Conservation (phyloP, 2,329 filamentous ascomycete species). For the Epichloe scottii region DNA sequence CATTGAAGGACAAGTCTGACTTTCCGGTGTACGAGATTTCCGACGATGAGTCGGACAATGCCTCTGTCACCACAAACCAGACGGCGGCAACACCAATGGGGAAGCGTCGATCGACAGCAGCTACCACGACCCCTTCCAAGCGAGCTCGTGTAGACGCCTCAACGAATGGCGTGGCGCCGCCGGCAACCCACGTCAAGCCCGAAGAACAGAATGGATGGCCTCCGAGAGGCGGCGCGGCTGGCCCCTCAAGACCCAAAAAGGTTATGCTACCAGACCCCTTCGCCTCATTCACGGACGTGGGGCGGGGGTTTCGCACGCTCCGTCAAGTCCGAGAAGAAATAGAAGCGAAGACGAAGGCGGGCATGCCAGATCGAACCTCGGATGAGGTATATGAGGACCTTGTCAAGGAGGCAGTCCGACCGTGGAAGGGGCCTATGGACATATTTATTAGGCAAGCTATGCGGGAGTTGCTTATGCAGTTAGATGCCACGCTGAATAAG, state of each 20-base stretch:
- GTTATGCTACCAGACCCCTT: constrained; percentile 24
- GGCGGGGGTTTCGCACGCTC: constrained; percentile 32
- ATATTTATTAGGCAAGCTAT: constrained; percentile 36
- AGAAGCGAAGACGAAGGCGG: constrained; percentile 38
- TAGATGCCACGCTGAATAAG: constrained; percentile 32
- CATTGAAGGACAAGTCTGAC: constrained; percentile 26
- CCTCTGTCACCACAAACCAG: constrained; percentile 10
- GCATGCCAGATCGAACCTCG: constrained; percentile 46
- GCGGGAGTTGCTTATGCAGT: constrained; percentile 30
- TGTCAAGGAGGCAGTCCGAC: constrained; percentile 40
- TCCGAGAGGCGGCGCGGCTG: background rate
- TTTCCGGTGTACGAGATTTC: constrained; percentile 25
- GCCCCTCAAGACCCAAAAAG: constrained; percentile 6
- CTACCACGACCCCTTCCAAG: constrained; percentile 22
- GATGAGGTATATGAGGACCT: constrained; percentile 48
- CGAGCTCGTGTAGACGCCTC: constrained; percentile 14
- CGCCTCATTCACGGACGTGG: constrained; percentile 23
- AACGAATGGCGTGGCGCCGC: constrained; percentile 1
- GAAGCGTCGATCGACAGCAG: constrained; percentile 18
- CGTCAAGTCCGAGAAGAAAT: constrained; percentile 43
- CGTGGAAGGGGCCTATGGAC: constrained; percentile 44
- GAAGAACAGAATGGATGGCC: constrained; percentile 22
- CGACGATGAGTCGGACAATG: constrained; percentile 26
- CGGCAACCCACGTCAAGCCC: constrained; percentile 21
- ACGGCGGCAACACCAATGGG: constrained; percentile 14